Base-by-base conservation (phyloP, 1,284 basidiomycete genomes). In the Ceratobasidium sp. region DNA sequence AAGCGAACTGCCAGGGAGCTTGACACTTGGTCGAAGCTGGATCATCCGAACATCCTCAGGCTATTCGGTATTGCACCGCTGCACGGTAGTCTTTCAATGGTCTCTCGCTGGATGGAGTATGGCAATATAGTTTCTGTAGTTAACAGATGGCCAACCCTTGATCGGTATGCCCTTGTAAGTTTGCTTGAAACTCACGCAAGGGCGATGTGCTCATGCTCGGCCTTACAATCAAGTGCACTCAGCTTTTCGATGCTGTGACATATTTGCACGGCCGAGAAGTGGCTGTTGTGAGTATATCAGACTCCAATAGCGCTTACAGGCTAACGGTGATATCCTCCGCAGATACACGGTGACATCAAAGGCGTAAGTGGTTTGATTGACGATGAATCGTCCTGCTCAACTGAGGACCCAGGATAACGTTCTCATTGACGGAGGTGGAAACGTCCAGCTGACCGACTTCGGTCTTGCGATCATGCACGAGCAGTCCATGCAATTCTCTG, bases 311-410 rank as follows among this genome's bases (percentile, higher is more conserved):
- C n/a, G n/a, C 14, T n/a, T n/a, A n/a, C n/a, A 22, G 27, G n/a
- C n/a, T 27, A 19, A 4, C n/a, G n/a, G 36, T 41, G 36, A 41
- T 41, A 41, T 5, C 11, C 36, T 41, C 15, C n/a, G 11, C 36
- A 65, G 63, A 19, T 65, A 4, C 63, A 65, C 19, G 63, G 63
- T 6, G 63, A 65, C n/a, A 33, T 65, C 8, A 65, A 65, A 51
- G 63, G 63, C 19, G 63, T 65, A 29, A 31, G 63, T 65, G 36
- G 17, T 19, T 53, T 14, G 11, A 11, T 11, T 29, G 14, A 3
- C 33, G 9, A 33, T 17, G 50, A n/a, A 50, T 33, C 6, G 9
- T 22, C 60, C 9, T 11, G 2, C 22, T 14, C 19, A 29, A 11
- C 6, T 33, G 15, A 9, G 4, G 27, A 19, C 7, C 22, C n/a